A percentile compares a stretch with the other conserved stretches of the same genome.
Evolutionary conservation across 495 filamentous ascomycete species (phyloP).

Genomic region (Hypoxylon cercidicola): DNA sequence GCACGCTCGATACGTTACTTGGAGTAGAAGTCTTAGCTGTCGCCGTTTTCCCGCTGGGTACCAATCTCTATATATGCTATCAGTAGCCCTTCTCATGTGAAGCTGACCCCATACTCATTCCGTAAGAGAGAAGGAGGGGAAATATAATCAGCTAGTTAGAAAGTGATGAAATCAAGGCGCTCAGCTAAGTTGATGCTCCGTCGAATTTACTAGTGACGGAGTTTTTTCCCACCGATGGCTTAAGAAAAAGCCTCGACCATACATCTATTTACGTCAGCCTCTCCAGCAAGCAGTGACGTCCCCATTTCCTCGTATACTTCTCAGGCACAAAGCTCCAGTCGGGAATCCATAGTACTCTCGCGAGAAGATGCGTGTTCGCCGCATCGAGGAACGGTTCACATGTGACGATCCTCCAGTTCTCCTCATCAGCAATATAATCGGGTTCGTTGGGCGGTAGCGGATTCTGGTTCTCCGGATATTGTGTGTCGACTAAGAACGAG

Average conservation of each 20-base stretch:
- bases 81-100: slow-evolving; percentile 9
- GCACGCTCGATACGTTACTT: slow-evolving; percentile 14
- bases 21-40: slow-evolving; percentile 3
- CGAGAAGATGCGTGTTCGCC: slow-evolving; percentile 73
- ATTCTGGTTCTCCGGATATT: slow-evolving; percentile 67
- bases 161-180: background rate
- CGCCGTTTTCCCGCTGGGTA: background rate
- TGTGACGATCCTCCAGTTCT: slow-evolving; percentile 76
- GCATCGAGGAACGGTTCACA: slow-evolving; percentile 87
- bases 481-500: slow-evolving; percentile 87
- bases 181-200: slow-evolving; percentile 7
- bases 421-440: slow-evolving; percentile 72
- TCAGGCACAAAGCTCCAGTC: slow-evolving; percentile 75
- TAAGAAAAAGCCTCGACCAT: background rate
- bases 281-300: slow-evolving; percentile 80
- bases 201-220: slow-evolving; percentile 1
- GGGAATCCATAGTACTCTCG: slow-evolving; percentile 87
- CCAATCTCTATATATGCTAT: slow-evolving; percentile 11
- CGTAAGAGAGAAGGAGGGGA: background rate
- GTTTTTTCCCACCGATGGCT: slow-evolving; percentile 5
- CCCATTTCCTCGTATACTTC: slow-evolving; percentile 77
- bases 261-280: slow-evolving; percentile 53
- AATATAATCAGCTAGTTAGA: background rate
- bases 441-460: slow-evolving; percentile 71
- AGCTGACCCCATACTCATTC: slow-evolving; percentile 10